Percentiles rank a stretch among this genome's conserved stretches.
Conservation (phyloP, 2,329 filamentous ascomycete genomes). For the Curvularia eragrostidis region DNA sequence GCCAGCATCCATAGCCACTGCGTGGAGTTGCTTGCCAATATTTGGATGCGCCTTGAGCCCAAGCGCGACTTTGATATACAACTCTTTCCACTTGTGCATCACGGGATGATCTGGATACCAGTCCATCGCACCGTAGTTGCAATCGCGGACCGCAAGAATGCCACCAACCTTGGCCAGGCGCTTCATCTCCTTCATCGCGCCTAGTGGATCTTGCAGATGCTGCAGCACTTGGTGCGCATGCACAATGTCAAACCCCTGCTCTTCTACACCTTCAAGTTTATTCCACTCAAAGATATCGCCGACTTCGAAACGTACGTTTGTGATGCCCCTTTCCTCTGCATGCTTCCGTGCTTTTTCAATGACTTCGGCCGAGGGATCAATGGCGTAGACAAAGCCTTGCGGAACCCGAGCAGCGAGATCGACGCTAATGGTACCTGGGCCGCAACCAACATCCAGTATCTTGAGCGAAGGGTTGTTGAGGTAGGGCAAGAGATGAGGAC, state of each 20-base stretch:
- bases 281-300: slow-evolving; percentile 53
- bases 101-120: slow-evolving; percentile 49
- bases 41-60: slow-evolving; percentile 44
- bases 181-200: slow-evolving; percentile 61
- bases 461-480: slow-evolving; percentile 39
- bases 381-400: slow-evolving; percentile 53
- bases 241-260: slow-evolving; percentile 63
- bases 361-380: slow-evolving; percentile 55
- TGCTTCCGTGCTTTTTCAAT: slow-evolving; percentile 50
- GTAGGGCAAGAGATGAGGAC: slow-evolving; percentile 48
- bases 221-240: slow-evolving; percentile 65
- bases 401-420: slow-evolving; percentile 54
- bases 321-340: slow-evolving; percentile 46
- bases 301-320: slow-evolving; percentile 51
- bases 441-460: slow-evolving; percentile 58
- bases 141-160: slow-evolving; percentile 57
- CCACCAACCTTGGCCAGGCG: slow-evolving; percentile 62
- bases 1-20: slow-evolving; percentile 51
- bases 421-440: slow-evolving; percentile 58
- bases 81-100: slow-evolving; percentile 45
- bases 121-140: slow-evolving; percentile 44
- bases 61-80: slow-evolving; percentile 44
- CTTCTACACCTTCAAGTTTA: slow-evolving; percentile 51
- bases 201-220: slow-evolving; percentile 61
- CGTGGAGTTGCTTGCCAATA: slow-evolving; percentile 46